Percentiles rank a stretch among this genome's conserved stretches.
Conservation (phyloP, 1,284 basidiomycete genomes). For the Omphalotus olearius region DNA sequence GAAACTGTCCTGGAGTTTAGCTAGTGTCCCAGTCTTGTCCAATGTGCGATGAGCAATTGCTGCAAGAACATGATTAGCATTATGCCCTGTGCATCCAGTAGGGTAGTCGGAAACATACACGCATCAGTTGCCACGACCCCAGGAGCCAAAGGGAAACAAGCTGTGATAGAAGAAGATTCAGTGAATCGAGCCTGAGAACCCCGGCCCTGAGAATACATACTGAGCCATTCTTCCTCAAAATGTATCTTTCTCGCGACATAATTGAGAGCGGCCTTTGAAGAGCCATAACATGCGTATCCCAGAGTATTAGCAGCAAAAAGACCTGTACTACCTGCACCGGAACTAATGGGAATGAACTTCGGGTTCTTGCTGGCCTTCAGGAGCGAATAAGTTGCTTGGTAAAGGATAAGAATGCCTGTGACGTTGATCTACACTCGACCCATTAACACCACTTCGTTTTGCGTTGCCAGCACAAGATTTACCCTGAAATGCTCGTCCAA, state of each 20-base stretch:
- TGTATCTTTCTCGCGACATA: conserved; percentile 15
- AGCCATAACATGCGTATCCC: conserved; percentile 8
- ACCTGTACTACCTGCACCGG: background rate
- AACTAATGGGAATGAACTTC: background rate
- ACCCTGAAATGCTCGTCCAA: no score
- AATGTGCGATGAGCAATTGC: no score
- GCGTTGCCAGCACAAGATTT: no score
- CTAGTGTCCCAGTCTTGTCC: no score
- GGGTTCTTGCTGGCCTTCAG: background rate
- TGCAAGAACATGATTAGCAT: no score
- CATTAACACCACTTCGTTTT: no score
- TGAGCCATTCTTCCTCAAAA: conserved; percentile 17
- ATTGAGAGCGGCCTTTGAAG: conserved; percentile 15
- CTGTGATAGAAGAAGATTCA: no score
- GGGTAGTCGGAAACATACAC: no score
- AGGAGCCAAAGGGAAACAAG: no score
- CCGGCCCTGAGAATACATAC: conserved; percentile 7
- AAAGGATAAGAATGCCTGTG: background rate
- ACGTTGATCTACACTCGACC: background rate
- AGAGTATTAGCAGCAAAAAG: background rate
- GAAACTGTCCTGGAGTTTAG: no score
- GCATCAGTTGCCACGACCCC: no score
- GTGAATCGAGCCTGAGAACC: background rate
- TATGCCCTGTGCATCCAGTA: no score
- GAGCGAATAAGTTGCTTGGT: background rate